Evolutionary conservation across 2,329 filamentous ascomycete species (phyloP), one percentile per base, ranked within the genome.

Genomic region (Aspergillus pseudotamarii): DNA sequence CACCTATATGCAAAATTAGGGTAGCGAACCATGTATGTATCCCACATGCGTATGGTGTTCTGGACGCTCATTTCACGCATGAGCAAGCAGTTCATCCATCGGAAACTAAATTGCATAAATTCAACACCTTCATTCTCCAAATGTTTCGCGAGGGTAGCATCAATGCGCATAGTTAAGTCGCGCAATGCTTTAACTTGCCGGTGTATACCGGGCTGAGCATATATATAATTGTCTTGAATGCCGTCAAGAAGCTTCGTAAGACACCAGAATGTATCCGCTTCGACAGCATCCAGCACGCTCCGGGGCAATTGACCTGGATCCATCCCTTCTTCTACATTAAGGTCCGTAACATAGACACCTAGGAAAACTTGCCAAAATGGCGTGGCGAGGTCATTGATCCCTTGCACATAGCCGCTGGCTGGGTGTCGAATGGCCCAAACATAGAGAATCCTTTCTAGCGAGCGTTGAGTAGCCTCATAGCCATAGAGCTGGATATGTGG

Each of bases 31-130:
- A 99, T 87, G 81, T 99, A 99, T 30, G 95, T 99, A 79, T 99
- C 95, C 95, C 95, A 99, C 95, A 99, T 99, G 70, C 95, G 86
- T 67, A 99, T 96, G 0, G 93, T 97, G 76, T 97, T 98, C 77
- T 90, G 92, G 62, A 99, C 94, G 75, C 91, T 97, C 68, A 99
- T 91, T 80, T 99, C 95, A 67, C 95, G 88, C 95, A 99, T 99
- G 68, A 99, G 84, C 58, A 99, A 86, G 78, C 95, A 99, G 74
- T 99, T 99, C 95, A 99, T 99, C 95, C 95, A 99, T 61, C 95
- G 87, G 77, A 99, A 99, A 79, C 93, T 97, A 80, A 99, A 99
- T 75, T 99, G 95, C 73, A 99, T 99, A 74, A 99, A 99, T 76
- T 99, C 95, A 32, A 99, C 93, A 36, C 93, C 90, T 78, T 98